Base-by-base conservation (phyloP, 1,284 basidiomycete species). In the Ceratobasidium sp. region DNA sequence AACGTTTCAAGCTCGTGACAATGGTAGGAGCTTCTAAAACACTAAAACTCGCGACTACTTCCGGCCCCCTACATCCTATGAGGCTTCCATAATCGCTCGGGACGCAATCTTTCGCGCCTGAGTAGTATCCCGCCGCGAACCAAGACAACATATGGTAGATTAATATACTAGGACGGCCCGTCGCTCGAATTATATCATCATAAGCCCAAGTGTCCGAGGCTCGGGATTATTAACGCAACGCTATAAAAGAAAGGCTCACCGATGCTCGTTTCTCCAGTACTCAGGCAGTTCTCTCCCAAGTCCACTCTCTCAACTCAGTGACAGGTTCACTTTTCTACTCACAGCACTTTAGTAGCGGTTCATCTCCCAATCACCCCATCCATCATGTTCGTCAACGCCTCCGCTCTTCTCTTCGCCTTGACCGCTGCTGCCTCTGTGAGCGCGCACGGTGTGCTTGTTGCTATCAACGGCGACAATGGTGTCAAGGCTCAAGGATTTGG, bases 391-490 rank as follows among this genome's bases (percentile, higher is more conserved):
- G 28, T 80, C 81, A 60, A 53, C 23, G 33, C 80, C 80, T 58
- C 80, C 73, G 33, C 78, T 49, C 44, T 75, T 26, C 60, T 75
- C 60, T 44, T 80, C 44, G 64, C 58, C 49, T 67, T 79, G 63
- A 53, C 58, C 66, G 77, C 81, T 6, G 39, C 80, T 56, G 76
- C 79, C 46, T 58, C 79, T 73, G 76, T 64, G 28, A 69, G 39
- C 55, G 82, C 80, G 9, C 82, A 83, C 70, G 82, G 82, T 60
- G 76, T 77, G 15, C 80, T 83, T 28, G 81, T 81, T 55, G 78
- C 68, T 58, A 79, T 83, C 42, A 78, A 56, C 26, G 82, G 82
- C 33, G 80, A 80, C 53, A 83, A 83, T 60, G 82, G 82, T 28
- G 79, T 82, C 23, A 77, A 66, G 28, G 78, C 73, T 0, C 71